A percentile compares a stretch with the other conserved stretches of the same genome.
phyloP scores from a whole-genome alignment of 2,329 filamentous ascomycete genomes.

The Hymenoscyphus repandus region DNA sequence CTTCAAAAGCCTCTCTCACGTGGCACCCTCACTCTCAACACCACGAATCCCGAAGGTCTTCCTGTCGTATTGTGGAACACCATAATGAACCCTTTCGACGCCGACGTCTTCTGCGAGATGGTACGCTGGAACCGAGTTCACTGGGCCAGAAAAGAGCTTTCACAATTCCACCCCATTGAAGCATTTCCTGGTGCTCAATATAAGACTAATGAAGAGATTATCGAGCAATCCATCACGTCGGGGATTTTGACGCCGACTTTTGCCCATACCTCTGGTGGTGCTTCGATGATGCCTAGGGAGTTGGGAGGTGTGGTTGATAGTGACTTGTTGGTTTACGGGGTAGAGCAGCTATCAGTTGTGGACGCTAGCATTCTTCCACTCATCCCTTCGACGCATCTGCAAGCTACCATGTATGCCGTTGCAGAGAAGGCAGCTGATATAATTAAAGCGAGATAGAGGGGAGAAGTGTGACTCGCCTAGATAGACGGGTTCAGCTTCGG shows the following conservation, averaged over 20 bases:
- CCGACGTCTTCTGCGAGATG: conserved; percentile 6
- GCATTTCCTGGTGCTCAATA: conserved; percentile 1
- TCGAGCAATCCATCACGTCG: background rate
- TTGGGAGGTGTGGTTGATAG: conserved; percentile 5
- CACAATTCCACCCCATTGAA: conserved; percentile 3
- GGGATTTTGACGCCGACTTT: background rate
- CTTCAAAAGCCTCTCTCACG: conserved; percentile 5
- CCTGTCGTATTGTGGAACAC: conserved; percentile 7
- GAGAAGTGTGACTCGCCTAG: too few relatives aligned
- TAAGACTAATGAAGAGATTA: conserved; percentile 5
- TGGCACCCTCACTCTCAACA: conserved; percentile 3
- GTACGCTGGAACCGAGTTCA: conserved; percentile 5
- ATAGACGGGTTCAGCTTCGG: too few relatives aligned
- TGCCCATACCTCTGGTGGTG: conserved; percentile 1
- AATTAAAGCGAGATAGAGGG: conserved; percentile 1
- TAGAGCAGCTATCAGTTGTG: conserved; percentile 3
- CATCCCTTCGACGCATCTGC: conserved; percentile 11
- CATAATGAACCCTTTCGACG: conserved; percentile 7
- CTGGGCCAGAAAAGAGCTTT: conserved; percentile 4
- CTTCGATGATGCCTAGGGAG: conserved; percentile 5
- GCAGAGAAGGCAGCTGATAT: conserved; percentile 5
- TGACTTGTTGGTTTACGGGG: conserved; percentile 4
- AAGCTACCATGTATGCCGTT: conserved; percentile 7
- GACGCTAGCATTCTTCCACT: conserved; percentile 11
- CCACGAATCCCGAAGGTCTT: conserved; percentile 5